Conservation (phyloP, 495 filamentous ascomycete genomes). For the Podospora sp. region DNA sequence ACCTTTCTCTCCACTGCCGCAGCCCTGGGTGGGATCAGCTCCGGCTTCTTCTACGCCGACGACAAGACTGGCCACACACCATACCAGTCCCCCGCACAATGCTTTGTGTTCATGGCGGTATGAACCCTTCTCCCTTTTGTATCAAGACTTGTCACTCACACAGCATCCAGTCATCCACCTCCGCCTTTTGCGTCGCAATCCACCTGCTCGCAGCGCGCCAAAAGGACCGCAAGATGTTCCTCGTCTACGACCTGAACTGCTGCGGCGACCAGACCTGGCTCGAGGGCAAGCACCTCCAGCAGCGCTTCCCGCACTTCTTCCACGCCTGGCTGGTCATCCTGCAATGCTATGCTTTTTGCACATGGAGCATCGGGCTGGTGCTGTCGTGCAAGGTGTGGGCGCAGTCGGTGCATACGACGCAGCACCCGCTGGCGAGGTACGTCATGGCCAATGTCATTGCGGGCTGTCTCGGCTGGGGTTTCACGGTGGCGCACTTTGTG, state of each 20-base stretch:
- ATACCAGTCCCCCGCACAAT: not conserved
- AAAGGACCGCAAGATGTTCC: not conserved
- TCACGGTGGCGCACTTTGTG: not conserved
- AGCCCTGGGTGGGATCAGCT: not conserved
- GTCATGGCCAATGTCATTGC: not conserved
- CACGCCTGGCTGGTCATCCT: not conserved
- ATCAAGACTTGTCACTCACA: not conserved
- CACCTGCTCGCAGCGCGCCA: not conserved
- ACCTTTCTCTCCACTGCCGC: not conserved
- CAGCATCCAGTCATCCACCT: not conserved
- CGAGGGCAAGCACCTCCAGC: not conserved
- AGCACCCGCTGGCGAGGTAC: not conserved
- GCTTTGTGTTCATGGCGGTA: not conserved
- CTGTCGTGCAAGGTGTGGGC: not conserved
- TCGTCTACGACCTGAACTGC: not conserved
- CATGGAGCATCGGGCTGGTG: not conserved
- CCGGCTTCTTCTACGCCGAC: not conserved
- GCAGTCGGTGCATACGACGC: not conserved
- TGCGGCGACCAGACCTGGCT: not conserved
- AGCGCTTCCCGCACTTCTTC: not conserved
- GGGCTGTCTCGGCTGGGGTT: not conserved
- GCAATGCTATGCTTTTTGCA: not conserved
- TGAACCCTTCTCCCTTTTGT: not conserved
- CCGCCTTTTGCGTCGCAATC: not conserved
- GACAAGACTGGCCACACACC: not conserved